A percentile compares a stretch with the other conserved stretches of the same genome.
phyloP scores from a whole-genome alignment of 2,329 filamentous ascomycete species.

The Fusarium sp. region DNA sequence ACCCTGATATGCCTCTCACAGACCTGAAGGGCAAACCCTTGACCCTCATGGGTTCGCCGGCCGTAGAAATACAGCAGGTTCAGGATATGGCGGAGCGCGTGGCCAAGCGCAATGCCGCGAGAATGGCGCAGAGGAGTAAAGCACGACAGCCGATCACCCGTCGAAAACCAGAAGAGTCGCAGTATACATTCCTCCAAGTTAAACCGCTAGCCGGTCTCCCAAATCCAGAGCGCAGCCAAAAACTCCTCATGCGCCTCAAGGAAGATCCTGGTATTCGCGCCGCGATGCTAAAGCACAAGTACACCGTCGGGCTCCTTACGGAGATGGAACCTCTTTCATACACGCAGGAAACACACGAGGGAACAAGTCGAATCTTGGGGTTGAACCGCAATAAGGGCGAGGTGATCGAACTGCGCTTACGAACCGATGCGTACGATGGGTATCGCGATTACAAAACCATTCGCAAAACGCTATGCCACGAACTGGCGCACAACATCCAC shows the following conservation, averaged over 20 bases:
- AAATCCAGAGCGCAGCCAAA: conserved; percentile 74
- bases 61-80: conserved; percentile 67
- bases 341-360: conserved; percentile 77
- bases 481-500: conserved; percentile 92
- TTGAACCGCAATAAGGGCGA: conserved; percentile 89
- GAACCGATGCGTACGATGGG: conserved; percentile 95
- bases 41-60: conserved; percentile 72
- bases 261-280: conserved; percentile 87
- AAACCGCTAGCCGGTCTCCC: conserved; percentile 82
- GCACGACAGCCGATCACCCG: conserved; percentile 33
- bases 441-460: conserved; percentile 94
- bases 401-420: conserved; percentile 86
- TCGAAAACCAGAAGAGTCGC: conserved; percentile 62
- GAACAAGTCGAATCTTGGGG: conserved; percentile 80
- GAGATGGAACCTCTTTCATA: conserved; percentile 94
- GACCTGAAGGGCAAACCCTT: conserved; percentile 68
- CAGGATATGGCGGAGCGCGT: conserved; percentile 60
- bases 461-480: conserved; percentile 91
- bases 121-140: conserved; percentile 48
- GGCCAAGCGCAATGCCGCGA: conserved; percentile 59
- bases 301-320: conserved; percentile 85
- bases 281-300: conserved; percentile 85
- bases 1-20: conserved; percentile 62
- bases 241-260: conserved; percentile 79
- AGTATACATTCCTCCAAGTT: conserved; percentile 85